A percentile compares a stretch with the other conserved stretches of the same genome.
Evolutionary conservation across 2,329 filamentous ascomycete species (phyloP).

Genomic region (Phialocephala subalpina): DNA sequence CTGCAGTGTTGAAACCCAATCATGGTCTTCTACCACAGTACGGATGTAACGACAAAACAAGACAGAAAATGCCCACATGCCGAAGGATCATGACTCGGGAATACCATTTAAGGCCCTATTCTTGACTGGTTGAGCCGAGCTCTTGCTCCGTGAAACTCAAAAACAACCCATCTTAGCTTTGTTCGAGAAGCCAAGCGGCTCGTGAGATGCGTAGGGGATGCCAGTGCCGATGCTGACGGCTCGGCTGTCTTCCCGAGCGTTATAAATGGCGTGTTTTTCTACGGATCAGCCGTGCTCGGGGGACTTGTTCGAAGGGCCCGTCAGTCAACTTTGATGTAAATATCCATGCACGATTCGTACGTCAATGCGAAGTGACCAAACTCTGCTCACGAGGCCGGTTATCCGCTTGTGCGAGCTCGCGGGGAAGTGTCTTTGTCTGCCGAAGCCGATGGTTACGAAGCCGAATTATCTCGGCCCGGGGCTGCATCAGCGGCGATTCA

Average conservation of each 20-base stretch:
- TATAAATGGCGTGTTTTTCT: not conserved
- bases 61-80: not conserved
- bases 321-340: not conserved
- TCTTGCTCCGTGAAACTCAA: not conserved
- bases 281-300: conserved; percentile 4
- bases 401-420: conserved; percentile 9
- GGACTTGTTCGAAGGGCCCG: not conserved
- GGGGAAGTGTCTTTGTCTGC: not conserved
- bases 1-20: not conserved
- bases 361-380: not conserved
- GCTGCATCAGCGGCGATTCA: too few relatives aligned
- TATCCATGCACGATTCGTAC: not conserved
- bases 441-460: not conserved
- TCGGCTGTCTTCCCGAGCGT: not conserved
- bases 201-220: not conserved
- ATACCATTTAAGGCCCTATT: not conserved
- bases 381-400: not conserved
- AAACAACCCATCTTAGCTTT: not conserved
- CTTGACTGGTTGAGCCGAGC: not conserved
- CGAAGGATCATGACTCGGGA: not conserved
- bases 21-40: not conserved
- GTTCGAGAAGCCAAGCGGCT: not conserved
- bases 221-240: not conserved
- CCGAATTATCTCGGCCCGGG: not conserved
- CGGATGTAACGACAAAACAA: not conserved